Evolutionary conservation across 176 grass and related monocot species (phyloP), one percentile per base, ranked within the genome.

Genomic region (Phyllostachys edulis): DNA sequence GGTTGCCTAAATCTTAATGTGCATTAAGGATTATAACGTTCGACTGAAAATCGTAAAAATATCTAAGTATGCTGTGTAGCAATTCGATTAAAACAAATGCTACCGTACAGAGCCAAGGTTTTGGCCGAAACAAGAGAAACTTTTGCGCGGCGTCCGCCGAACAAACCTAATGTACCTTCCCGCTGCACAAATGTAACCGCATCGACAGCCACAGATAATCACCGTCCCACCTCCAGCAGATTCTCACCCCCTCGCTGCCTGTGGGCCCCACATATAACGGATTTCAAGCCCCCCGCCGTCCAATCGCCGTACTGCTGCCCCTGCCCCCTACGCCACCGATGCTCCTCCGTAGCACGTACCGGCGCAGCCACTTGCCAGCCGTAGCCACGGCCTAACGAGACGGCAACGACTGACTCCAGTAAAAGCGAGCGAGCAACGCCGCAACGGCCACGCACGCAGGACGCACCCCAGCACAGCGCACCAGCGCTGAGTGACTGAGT

Each of bases 211-310:
- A 45, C 9, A 45, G 42, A 47, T 10, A 10, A 44, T 47, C 45
- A 47, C 12, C 12, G 45, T 14, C 11, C 45, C 12, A 9, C 12
- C 51, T 18, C 17, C 52, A 0, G 5, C 32, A 75, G 72, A 55
- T 75, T 75, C 72, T 51, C 50, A 3, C 8, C 69, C 16, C 50
- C 29, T 56, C 20, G 2, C 15, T 5, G 74, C 36, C 41, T n/a
- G 75, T 62, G 75, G 55, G 38, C 14, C 56, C 55, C 75, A 62
- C 39, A 18, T 38, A 39, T 5, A 77, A 27, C 7, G 56, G 39
- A 29, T 63, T 78, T 78, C 56, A 45, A 29, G 37, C 15, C 57
- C 57, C 59, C 29, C 59, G 59, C 16, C 76, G 60, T 49, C 76
- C 76, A 21, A 64, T 79, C 76, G 46, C 76, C 76, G 59, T 46